Evolutionary conservation across 805 yeast species (phyloP).

Genomic region (Saccharomyces paradoxus): DNA sequence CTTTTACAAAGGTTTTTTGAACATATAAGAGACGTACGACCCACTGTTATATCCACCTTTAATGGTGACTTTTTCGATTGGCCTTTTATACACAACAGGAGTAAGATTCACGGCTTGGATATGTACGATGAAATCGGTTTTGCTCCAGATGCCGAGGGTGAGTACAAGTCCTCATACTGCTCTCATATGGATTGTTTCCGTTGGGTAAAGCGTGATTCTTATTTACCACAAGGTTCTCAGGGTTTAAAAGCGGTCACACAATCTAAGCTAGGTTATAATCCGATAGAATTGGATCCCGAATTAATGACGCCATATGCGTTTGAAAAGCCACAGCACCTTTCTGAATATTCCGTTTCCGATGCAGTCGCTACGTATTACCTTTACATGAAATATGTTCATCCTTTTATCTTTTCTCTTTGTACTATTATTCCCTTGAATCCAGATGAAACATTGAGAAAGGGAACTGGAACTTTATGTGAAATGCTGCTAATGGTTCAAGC

Average conservation of each 20-base stretch:
- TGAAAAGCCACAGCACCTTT: conserved; percentile 82
- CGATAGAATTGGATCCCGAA: conserved; percentile 94
- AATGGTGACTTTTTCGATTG: conserved; percentile 99
- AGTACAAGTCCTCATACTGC: conserved; percentile 86
- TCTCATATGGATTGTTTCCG: conserved; percentile 95
- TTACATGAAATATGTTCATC: conserved; percentile 94
- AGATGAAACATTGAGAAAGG: conserved; percentile 90
- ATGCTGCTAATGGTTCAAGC: conserved; percentile 97
- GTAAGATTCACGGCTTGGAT: conserved; percentile 72
- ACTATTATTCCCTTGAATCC: conserved; percentile 94
- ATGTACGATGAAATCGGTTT: conserved; percentile 94
- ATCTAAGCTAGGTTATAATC: conserved; percentile 90
- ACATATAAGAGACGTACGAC: conserved; percentile 78
- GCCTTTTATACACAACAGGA: conserved; percentile 93
- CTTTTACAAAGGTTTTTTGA: conserved; percentile 73
- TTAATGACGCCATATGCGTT: conserved; percentile 96
- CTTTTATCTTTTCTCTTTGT: conserved; percentile 90
- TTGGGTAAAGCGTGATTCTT: conserved; percentile 97
- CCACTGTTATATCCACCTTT: conserved; percentile 95
- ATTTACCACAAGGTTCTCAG: conserved; percentile 96
- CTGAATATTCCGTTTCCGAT: conserved; percentile 97
- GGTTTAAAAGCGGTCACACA: conserved; percentile 97
- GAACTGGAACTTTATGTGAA: conserved; percentile 97
- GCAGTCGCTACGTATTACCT: conserved; percentile 97
- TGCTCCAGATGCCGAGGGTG: conserved; percentile 80